A percentile compares a stretch with the other conserved stretches of the same genome.
These are phyloP conservation scores for Apiospora pterosperma DNA, from an alignment of 2,329 filamentous ascomycete genomes.

Conservation along the genomic window DNA sequence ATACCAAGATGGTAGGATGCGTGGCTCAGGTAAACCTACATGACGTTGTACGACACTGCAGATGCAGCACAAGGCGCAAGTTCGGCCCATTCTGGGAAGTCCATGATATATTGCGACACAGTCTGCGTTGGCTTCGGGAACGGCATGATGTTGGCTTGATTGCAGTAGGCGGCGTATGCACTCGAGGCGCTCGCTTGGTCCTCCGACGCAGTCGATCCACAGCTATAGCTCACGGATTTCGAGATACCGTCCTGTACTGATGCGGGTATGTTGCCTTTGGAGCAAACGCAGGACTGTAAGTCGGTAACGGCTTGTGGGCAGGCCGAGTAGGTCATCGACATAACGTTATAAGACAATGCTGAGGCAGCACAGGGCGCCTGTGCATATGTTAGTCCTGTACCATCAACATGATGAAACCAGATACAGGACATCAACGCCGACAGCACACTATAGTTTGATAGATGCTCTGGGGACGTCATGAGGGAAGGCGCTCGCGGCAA, in stretches of 20 bases:
- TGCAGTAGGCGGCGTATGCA: slow-evolving; percentile 47
- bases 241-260: slow-evolving; percentile 37
- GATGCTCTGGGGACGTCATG: neutral
- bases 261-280: slow-evolving; percentile 38
- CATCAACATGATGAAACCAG: neutral
- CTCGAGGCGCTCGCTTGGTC: slow-evolving; percentile 44
- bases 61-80: slow-evolving; percentile 41
- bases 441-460: neutral
- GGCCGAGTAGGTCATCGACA: slow-evolving; percentile 36
- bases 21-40: slow-evolving; percentile 22
- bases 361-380: slow-evolving; percentile 49
- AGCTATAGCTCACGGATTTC: slow-evolving; percentile 36
- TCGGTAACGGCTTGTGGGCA: slow-evolving; percentile 42
- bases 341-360: slow-evolving; percentile 42
- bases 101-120: slow-evolving; percentile 47
- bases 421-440: neutral
- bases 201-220: slow-evolving; percentile 43
- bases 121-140: slow-evolving; percentile 42
- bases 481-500: neutral
- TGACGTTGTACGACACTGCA: slow-evolving; percentile 36
- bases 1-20: neutral
- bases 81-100: slow-evolving; percentile 39
- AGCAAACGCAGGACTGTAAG: slow-evolving; percentile 52
- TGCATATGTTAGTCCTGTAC: neutral
- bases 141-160: slow-evolving; percentile 32